Percentiles rank a stretch among this genome's conserved stretches.
These are phyloP conservation scores for Vigna angularis DNA, from an alignment of 306 rosid species.

Conservation along the genomic window DNA sequence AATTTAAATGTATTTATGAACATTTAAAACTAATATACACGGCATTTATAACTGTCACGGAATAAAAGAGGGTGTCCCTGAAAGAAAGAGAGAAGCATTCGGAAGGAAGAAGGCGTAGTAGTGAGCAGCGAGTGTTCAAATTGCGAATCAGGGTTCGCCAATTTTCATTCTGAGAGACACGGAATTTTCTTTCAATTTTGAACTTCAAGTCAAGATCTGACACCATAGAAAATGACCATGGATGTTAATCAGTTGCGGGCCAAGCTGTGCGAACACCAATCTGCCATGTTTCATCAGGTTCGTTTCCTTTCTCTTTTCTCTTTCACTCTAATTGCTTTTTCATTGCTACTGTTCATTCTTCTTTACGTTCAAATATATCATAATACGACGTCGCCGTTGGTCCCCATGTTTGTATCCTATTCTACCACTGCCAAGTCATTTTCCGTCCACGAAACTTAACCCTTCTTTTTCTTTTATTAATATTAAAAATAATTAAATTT, in stretches of 20 bases:
- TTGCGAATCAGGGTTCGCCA: not conserved
- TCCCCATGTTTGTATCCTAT: conserved; percentile 8
- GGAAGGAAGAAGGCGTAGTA: not conserved
- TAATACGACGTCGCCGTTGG: conserved; percentile 8
- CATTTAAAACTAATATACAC: not conserved
- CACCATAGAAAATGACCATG: conserved; percentile 50
- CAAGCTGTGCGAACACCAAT: conserved; percentile 56
- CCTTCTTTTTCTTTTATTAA: not conserved
- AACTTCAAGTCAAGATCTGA: conserved; percentile 28
- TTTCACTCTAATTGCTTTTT: not conserved
- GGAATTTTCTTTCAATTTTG: not conserved
- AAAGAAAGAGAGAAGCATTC: not conserved
- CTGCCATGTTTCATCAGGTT: conserved; percentile 63
- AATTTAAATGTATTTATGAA: not conserved
- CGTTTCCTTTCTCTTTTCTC: not conserved
- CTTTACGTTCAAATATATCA: not conserved
- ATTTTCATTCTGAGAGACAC: not conserved
- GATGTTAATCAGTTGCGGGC: conserved; percentile 61
- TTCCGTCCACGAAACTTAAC: not conserved
- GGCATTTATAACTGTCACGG: not conserved
- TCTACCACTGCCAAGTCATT: conserved; percentile 5
- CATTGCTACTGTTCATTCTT: not conserved
- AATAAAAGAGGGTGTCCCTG: not conserved
- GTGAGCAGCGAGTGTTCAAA: not conserved
- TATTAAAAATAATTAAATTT: too few species aligned